Percentiles rank a stretch among this genome's conserved stretches.
These are phyloP conservation scores for Stephania yunnanensis DNA, from an alignment of 164 flowering plant genomes.

Conservation along the genomic window DNA sequence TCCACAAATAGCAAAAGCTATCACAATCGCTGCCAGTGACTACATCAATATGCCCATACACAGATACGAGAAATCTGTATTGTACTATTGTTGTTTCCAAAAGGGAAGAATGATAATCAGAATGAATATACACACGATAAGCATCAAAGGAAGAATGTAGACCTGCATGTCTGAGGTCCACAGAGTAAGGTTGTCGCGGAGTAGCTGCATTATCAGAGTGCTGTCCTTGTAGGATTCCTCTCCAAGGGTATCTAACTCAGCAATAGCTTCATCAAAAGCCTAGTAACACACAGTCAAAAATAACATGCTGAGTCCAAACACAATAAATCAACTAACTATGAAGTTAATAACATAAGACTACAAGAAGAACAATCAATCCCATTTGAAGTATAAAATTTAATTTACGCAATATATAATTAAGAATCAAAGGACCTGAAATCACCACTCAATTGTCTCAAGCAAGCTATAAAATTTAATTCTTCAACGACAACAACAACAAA, in stretches of 20 bases:
- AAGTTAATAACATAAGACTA: not conserved
- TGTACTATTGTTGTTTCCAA: too few relatives aligned
- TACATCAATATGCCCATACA: too few relatives aligned
- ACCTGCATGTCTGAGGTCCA: slow-evolving; percentile 96
- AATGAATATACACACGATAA: too few relatives aligned
- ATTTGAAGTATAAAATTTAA: too few relatives aligned
- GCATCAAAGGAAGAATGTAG: slow-evolving; percentile 1
- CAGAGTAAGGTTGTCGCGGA: slow-evolving; percentile 79
- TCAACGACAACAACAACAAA: too few relatives aligned
- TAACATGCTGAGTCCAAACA: not conserved
- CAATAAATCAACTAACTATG: not conserved
- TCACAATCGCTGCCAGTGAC: too few relatives aligned
- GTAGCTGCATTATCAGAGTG: slow-evolving; percentile 89
- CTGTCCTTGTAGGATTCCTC: slow-evolving; percentile 89
- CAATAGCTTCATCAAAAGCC: slow-evolving; percentile 87
- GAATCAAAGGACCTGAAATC: too few relatives aligned
- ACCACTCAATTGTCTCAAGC: too few relatives aligned
- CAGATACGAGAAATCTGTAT: too few relatives aligned
- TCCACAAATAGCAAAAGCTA: too few relatives aligned
- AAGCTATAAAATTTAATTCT: too few relatives aligned
- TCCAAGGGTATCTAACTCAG: slow-evolving; percentile 78
- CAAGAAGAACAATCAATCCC: not conserved
- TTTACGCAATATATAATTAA: too few relatives aligned
- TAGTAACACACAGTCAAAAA: slow-evolving; percentile 11
- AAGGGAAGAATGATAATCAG: not conserved